Evolutionary conservation across 495 filamentous ascomycete genomes (phyloP), one percentile per base, ranked within the genome.

Genomic region (Penicillium dipodomyicola): DNA sequence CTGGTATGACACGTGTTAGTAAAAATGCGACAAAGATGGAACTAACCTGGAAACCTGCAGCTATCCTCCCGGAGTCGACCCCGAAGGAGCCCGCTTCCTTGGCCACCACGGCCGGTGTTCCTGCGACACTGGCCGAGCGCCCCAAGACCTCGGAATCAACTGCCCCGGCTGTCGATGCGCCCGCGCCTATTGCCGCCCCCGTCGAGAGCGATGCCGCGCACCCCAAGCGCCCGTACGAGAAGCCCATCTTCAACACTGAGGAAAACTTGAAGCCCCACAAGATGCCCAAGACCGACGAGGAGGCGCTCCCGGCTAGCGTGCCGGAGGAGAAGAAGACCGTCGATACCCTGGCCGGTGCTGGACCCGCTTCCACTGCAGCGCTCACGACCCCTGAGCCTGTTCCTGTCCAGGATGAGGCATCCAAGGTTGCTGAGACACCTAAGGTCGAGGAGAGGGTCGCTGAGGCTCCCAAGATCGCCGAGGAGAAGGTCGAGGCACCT

Each of bases 391-490:
- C 64, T 12, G 66, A 69, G 61, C 66, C 64, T 15, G 61, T 57
- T 14, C 49, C 49, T 25, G 58, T 22, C 23, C 23, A 33, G 14
- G 27, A 17, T 4, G 59, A 57, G 59, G 47, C 59, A 27, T 84
- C 81, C 59, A 88, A 82, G 58, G 90, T 88, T 76, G 87, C 88
- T 65, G 90, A 57, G 59, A 47, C 59, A 19, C 85, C 81, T 59
- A 88, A 82, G 58, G 90, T 88, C 65, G 90, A 90, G 78, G 90
- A 90, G 10, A 40, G 40, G 20, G 20, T 20, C 20, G 20, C 20
- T 20, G 20, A 2, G 20, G 20, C 20, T 20, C 20, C 22, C 22
- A 22, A 22, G 48, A 20, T 23, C 1, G 76, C 92, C 39, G 87
- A 88, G 70, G 10, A 32, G 57, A 88, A 82, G 57, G 90, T 89